A percentile compares a stretch with the other conserved stretches of the same genome.
phyloP scores from a whole-genome alignment of 148 eudicot species.

The Fagopyrum homotropicum region DNA sequence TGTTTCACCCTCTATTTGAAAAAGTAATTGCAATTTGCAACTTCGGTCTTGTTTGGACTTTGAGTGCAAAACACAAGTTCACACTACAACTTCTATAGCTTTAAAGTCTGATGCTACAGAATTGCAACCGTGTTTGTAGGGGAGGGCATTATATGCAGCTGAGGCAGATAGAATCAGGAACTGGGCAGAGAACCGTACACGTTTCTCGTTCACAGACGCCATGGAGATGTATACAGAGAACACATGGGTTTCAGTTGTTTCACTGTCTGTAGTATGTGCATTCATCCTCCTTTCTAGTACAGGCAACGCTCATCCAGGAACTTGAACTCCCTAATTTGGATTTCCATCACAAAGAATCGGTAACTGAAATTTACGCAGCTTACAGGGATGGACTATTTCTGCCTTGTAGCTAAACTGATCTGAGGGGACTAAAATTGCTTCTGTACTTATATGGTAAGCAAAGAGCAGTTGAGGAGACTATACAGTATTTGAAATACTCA shows the following conservation, averaged over 20 bases:
- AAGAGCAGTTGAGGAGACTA: slow-evolving; percentile 6
- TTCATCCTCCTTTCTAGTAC: slow-evolving; percentile 92
- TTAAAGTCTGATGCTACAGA: no score
- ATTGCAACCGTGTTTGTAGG: slow-evolving; percentile 36
- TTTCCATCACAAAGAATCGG: slow-evolving; percentile 1
- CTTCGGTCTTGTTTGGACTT: no score
- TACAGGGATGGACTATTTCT: background rate
- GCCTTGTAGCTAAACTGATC: background rate
- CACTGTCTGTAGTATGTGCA: slow-evolving; percentile 95
- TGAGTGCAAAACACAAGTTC: no score
- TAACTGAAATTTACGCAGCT: background rate
- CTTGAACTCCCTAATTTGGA: slow-evolving; percentile 21
- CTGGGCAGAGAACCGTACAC: slow-evolving; percentile 96
- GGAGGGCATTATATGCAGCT: slow-evolving; percentile 92
- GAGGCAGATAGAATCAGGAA: slow-evolving; percentile 91
- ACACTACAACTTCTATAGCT: no score
- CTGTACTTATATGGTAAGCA: slow-evolving; percentile 1
- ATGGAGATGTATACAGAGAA: slow-evolving; percentile 98
- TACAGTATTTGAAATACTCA: background rate
- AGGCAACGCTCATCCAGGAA: slow-evolving; percentile 52
- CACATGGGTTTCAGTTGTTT: slow-evolving; percentile 94
- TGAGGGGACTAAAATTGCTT: background rate
- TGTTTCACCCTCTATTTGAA: no score
- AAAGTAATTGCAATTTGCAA: no score
- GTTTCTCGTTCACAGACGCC: slow-evolving; percentile 93